Conservation (phyloP, 2,329 filamentous ascomycete genomes). For the Nemania sp. region DNA sequence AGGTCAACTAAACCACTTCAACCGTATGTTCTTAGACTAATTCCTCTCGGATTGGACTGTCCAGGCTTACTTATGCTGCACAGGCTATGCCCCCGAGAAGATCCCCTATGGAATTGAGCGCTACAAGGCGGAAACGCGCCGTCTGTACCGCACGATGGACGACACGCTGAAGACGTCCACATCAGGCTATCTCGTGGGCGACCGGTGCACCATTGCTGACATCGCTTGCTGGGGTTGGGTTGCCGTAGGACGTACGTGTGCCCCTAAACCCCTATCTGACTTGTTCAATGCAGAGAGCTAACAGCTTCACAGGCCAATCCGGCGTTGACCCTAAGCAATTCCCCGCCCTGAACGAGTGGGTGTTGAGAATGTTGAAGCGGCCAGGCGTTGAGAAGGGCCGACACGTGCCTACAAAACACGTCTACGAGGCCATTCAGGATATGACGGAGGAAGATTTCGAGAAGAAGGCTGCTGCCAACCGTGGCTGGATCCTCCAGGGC, state of each 20-base stretch:
- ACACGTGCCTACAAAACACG: slow-evolving; percentile 76
- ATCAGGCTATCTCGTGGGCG: slow-evolving; percentile 73
- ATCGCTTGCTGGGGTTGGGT: slow-evolving; percentile 87
- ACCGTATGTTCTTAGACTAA: slow-evolving; percentile 58
- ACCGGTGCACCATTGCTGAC: slow-evolving; percentile 80
- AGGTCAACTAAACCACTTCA: slow-evolving; percentile 86
- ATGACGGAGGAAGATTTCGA: slow-evolving; percentile 67
- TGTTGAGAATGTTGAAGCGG: slow-evolving; percentile 75
- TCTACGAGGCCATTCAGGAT: slow-evolving; percentile 63
- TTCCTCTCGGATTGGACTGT: neutral
- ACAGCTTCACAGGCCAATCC: slow-evolving; percentile 61
- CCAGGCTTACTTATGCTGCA: slow-evolving; percentile 3
- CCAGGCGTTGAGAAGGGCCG: slow-evolving; percentile 80
- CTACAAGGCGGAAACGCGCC: slow-evolving; percentile 85
- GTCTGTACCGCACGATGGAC: slow-evolving; percentile 83
- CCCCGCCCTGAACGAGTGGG: slow-evolving; percentile 80
- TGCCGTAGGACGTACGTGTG: slow-evolving; percentile 59
- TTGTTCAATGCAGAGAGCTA: slow-evolving; percentile 22
- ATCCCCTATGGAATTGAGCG: slow-evolving; percentile 86
- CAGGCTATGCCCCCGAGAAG: slow-evolving; percentile 80
- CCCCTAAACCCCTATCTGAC: neutral
- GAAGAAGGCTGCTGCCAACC: slow-evolving; percentile 63
- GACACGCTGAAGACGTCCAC: slow-evolving; percentile 71
- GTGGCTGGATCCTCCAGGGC: slow-evolving; percentile 74
- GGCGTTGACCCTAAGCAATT: slow-evolving; percentile 80